Base-by-base conservation (phyloP, 768 basidiomycete species). In the Suillus luteus region DNA sequence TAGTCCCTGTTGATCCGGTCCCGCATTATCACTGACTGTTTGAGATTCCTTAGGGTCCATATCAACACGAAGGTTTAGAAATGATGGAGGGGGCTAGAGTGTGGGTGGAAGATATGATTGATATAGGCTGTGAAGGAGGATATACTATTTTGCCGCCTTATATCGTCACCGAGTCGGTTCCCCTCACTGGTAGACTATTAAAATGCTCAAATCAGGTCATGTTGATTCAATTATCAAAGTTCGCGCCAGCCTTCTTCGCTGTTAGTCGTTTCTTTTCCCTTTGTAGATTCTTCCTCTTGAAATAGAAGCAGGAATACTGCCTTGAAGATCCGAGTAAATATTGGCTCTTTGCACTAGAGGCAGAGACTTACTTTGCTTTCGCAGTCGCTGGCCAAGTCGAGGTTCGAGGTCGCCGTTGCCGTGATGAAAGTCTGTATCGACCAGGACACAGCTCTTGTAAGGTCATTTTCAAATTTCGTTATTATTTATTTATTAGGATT, bases 161-260 rank as follows among this genome's bases (percentile, higher is more conserved):
- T 58, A 41, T 57, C 22, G 37, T 40, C 14, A 57, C 55, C 38
- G 38, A 58, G 24, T 58, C 55, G 38, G 55, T 40, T 40, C 24
- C 8, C 40, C 40, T 24, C 22, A 24, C 31, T 31, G 31, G 40
- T 9, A 41, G 24, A 12, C 46, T 48, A 48, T 27, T 41, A 24
- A 55, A 24, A 27, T 58, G 31, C 15, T 40, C 37, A 58, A 40
- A 58, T 41, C 40, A 58, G 57, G 57, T 19, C 57, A 58, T 41
- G 19, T 27, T 10, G 3, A 14, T 27, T 19, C 57, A 19, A 40
- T 27, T 37, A 38, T 55, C 12, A 24, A 38, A 17, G 37, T 38
- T 17, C 22, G 22, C 24, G 38, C 5, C 22, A 14, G 55, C n/a
- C n/a, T n/a, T 57, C 38, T 17, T 57, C 55, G 55, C 35, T 37